Conservation (phyloP, 1,139 yeast genomes). For the Arxiozyma bovina region DNA sequence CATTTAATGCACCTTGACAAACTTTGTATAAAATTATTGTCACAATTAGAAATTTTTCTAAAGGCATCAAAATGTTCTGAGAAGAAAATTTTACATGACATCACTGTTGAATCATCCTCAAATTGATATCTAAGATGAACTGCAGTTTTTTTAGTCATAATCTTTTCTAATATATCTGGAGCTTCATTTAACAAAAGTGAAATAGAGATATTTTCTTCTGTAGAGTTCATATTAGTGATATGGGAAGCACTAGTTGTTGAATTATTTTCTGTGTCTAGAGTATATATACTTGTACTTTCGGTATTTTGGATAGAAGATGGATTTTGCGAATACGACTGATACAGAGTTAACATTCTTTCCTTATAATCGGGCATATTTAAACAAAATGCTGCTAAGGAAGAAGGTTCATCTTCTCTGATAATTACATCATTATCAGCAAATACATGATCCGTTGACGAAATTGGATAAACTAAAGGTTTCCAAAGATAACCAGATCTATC, state of each 20-base stretch:
- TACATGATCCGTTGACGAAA: conserved; percentile 73
- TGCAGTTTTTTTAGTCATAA: conserved; percentile 74
- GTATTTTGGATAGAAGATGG: background rate
- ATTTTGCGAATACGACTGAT: background rate
- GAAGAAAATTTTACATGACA: conserved; percentile 89
- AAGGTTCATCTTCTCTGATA: conserved; percentile 94
- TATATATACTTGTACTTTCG: background rate
- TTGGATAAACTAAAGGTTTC: conserved; percentile 85
- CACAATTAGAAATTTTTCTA: conserved; percentile 71
- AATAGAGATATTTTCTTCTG: background rate
- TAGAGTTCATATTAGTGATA: background rate
- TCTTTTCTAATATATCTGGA: conserved; percentile 18
- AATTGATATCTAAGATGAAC: conserved; percentile 88
- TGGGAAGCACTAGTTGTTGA: background rate
- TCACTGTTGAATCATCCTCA: conserved; percentile 71
- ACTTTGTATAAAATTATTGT: conserved; percentile 73
- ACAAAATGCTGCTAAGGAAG: conserved; percentile 89
- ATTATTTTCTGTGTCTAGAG: background rate
- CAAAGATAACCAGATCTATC: conserved; percentile 92
- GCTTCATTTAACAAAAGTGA: background rate
- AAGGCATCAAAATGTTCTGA: conserved; percentile 96
- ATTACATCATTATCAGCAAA: conserved; percentile 92
- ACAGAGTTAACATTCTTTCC: conserved; percentile 40
- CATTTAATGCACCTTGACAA: conserved; percentile 87
- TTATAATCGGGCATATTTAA: conserved; percentile 75